Conservation (phyloP, 2,329 filamentous ascomycete species). For the Talaromyces sp. region DNA sequence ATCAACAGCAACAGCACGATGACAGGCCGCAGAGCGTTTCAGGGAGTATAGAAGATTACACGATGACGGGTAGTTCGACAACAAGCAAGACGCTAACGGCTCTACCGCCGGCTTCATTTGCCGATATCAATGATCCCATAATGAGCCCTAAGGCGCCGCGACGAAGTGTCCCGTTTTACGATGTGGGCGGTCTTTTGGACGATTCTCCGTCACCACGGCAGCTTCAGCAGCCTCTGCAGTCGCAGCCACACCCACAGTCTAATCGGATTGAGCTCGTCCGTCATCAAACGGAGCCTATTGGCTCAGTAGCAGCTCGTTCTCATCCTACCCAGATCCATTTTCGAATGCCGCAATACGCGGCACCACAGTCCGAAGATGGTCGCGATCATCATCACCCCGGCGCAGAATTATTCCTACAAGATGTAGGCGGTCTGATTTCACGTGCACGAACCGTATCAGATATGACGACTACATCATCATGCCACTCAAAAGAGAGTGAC, state of each 20-base stretch:
- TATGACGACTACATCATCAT: not conserved
- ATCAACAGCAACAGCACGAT: not conserved
- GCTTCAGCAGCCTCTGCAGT: not conserved
- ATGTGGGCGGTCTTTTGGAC: slow-evolving; percentile 73
- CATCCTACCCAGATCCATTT: not conserved
- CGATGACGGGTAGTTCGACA: slow-evolving; percentile 9
- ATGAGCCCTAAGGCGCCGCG: slow-evolving; percentile 42
- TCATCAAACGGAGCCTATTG: not conserved
- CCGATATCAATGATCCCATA: slow-evolving; percentile 3
- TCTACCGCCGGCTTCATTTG: not conserved
- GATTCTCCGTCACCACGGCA: slow-evolving; percentile 37
- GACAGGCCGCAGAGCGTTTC: slow-evolving; percentile 3
- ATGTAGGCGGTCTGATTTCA: not conserved
- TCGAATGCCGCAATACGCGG: not conserved
- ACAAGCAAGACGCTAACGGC: not conserved
- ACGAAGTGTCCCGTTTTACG: slow-evolving; percentile 73
- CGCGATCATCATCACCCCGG: not conserved
- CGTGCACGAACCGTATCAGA: not conserved
- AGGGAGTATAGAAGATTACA: not conserved
- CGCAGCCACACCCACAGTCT: not conserved
- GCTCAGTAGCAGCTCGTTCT: not conserved
- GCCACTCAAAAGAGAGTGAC: not conserved
- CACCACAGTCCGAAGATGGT: not conserved
- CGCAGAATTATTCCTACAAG: not conserved
- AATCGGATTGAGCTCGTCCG: not conserved